Evolutionary conservation across 495 filamentous ascomycete genomes (phyloP).

Genomic region (Hypomontagnella submonticulosa): DNA sequence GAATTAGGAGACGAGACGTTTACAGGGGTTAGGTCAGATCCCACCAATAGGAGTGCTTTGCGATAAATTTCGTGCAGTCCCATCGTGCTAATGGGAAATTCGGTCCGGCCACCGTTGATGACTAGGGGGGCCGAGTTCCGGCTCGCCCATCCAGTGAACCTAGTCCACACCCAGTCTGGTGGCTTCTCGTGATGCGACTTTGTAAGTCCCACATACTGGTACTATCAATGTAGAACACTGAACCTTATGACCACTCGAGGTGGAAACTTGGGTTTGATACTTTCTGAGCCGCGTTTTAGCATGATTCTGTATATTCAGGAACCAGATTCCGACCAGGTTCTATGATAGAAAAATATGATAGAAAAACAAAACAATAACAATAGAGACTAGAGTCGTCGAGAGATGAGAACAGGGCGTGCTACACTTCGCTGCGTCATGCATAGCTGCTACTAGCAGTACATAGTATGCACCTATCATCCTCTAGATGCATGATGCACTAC

Average conservation of each 20-base stretch:
- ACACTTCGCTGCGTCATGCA: constrained; percentile 16
- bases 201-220: too few relatives aligned
- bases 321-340: not conserved
- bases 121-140: constrained; percentile 34
- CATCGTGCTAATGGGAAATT: constrained; percentile 39
- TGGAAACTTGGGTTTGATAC: constrained; percentile 9
- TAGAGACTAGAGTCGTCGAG: not conserved
- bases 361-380: not conserved
- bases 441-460: not conserved
- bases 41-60: constrained; percentile 41
- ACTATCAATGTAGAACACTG: constrained; percentile 3
- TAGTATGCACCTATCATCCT: constrained; percentile 12
- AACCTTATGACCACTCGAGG: not conserved
- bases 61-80: constrained; percentile 39
- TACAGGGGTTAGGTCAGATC: constrained; percentile 6
- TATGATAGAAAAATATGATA: constrained; percentile 4
- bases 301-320: not conserved
- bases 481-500: constrained; percentile 24
- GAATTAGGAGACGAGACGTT: constrained; percentile 25
- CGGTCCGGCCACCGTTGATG: constrained; percentile 37
- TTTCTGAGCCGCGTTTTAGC: constrained; percentile 13
- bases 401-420: not conserved
- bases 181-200: constrained; percentile 16
- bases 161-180: constrained; percentile 15
- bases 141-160: constrained; percentile 36